Evolutionary conservation across 2,329 filamentous ascomycete species (phyloP), one percentile per base, ranked within the genome.

Genomic region (Colletotrichum tropicicola): DNA sequence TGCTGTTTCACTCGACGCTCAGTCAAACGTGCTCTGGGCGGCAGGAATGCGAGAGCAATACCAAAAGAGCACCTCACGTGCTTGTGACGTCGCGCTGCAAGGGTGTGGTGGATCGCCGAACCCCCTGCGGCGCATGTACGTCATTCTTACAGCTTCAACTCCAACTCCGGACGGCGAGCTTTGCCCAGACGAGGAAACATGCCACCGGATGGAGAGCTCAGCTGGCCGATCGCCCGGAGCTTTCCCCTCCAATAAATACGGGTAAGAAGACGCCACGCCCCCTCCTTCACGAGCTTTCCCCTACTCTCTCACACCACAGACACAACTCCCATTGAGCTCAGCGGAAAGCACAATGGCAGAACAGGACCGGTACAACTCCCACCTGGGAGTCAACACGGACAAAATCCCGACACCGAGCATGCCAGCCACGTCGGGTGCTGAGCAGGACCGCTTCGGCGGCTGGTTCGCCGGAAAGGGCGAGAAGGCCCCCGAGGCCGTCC

Each of bases 281-380:
- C 17, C 30, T 30, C 25, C 21, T 6, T 15, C 27, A 21, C 27
- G 13, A 39, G 5, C 15, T 15, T 19, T 37, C 15, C n/a, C n/a
- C n/a, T n/a, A n/a, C n/a, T 5, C n/a, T 6, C 32, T 45, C 25
- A 13, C 5, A 3, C 5, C 5, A 4, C 30, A 28, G 17, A 21
- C n/a, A 30, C 39, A 27, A 25, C 19, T 10, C 30, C 41, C 61
- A 65, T 55, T 65, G 61, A 59, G 48, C 59, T 19, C 6, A 12
- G 3, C 19, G 19, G 37, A 39, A 51, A 53, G 49, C 37, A 68
- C 58, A n/a, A 72, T 55, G 59, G 55, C 59, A 30, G 69, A 69
- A 25, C 68, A 69, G 58, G 69, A 71, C 15, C 68, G 69, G 45
- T 70, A 68, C 13, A 55, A 44, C 32, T 44, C 45, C 30, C 69